These are phyloP conservation scores for Metarhizium album DNA, from an alignment of 2,329 filamentous ascomycete genomes.

Conservation along the genomic window DNA sequence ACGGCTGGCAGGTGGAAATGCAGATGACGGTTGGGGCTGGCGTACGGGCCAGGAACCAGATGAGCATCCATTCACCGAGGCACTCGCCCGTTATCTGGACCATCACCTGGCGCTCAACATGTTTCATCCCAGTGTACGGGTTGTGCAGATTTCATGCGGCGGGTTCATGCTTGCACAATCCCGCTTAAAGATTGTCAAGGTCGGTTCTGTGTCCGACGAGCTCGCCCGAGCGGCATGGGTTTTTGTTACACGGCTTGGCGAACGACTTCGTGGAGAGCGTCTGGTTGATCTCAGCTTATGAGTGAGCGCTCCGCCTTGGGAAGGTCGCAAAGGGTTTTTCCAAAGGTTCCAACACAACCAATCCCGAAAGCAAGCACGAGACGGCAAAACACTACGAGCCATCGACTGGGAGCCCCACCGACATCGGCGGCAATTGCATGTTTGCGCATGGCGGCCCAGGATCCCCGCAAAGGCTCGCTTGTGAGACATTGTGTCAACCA, in stretches of 20 bases:
- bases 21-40: slow-evolving; percentile 45
- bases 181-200: slow-evolving; percentile 35
- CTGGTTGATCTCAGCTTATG: slow-evolving; percentile 6
- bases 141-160: slow-evolving; percentile 43
- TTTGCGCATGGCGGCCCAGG: not conserved
- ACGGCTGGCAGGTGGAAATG: slow-evolving; percentile 34
- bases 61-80: slow-evolving; percentile 35
- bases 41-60: slow-evolving; percentile 14
- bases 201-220: slow-evolving; percentile 19
- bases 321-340: not conserved
- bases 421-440: not conserved
- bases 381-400: too few species aligned
- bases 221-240: slow-evolving; percentile 26
- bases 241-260: slow-evolving; percentile 25
- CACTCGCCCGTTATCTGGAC: slow-evolving; percentile 37
- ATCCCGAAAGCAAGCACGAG: too few species aligned
- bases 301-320: not conserved
- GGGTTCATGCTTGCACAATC: slow-evolving; percentile 45
- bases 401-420: not conserved
- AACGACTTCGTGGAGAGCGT: slow-evolving; percentile 19
- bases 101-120: slow-evolving; percentile 44
- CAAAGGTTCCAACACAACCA: not conserved
- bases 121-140: slow-evolving; percentile 42
- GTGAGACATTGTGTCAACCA: not conserved
- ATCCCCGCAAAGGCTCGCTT: not conserved